Evolutionary conservation across 495 filamentous ascomycete species (phyloP), one percentile per base, ranked within the genome.

Genomic region (Penicillium verhagenii): DNA sequence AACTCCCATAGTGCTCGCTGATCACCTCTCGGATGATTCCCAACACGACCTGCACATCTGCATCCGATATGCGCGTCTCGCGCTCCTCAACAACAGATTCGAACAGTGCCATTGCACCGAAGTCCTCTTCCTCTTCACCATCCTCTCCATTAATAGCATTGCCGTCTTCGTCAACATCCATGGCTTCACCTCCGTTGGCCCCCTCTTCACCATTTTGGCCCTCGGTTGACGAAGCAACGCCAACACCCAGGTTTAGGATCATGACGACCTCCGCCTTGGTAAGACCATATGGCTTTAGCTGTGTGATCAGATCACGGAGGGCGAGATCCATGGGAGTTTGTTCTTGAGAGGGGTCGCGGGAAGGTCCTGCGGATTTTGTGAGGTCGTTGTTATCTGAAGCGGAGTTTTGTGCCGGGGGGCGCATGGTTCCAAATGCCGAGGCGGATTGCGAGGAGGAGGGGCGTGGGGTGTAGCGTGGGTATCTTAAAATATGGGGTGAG

Each of bases 181-280:
- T 69, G 2, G 47, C 59, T 0, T 46, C 63, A 14, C 60, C 47
- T 7, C 57, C 65, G 53, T 70, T 60, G 1, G 39, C 48, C 13
- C 53, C 50, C 16, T 60, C 63, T 21, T 50, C 58, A 2, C 52
- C 63, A 14, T 26, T 61, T 26, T 28, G 13, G 14, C 56, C 37
- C 48, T 54, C 50, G 33, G 40, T 13, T 20, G 52, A 39, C 1
- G 35, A 2, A 10, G 47, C 43, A 4, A 75, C 2, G 3, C 75
- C 75, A n/a, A 79, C 54, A 0, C 75, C 75, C 38, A 86, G 61
- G 58, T 88, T 87, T 5, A 86, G 56, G 31, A 87, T 82, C 82
- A 84, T 86, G 6, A 88, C 62, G 10, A 85, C 67, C 65, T 88
- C 85, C 0, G 78, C 76, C 68, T 88, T 87, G 20, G 79, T 82